Evolutionary conservation across 2,329 filamentous ascomycete species (phyloP).

Genomic region (Beauveria varroae): DNA sequence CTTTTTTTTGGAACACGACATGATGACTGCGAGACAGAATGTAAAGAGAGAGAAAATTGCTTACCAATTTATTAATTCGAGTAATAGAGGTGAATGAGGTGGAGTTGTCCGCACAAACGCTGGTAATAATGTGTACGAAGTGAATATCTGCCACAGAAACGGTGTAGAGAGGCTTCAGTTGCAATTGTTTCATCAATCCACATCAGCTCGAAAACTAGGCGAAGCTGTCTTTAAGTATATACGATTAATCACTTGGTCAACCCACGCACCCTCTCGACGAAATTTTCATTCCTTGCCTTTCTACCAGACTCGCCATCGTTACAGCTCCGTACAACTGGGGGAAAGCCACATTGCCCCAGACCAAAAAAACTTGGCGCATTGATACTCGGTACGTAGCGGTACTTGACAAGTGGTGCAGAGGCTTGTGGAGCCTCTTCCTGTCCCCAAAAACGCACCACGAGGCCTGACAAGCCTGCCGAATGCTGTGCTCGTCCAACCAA

Average conservation of each 20-base stretch:
- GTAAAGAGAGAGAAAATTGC: neutral
- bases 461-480: too few species aligned
- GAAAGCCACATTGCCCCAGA: constrained; percentile 7
- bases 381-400: constrained; percentile 6
- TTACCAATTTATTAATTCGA: neutral
- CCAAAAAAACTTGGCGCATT: neutral
- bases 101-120: neutral
- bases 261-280: neutral
- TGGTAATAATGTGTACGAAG: neutral
- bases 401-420: constrained; percentile 2
- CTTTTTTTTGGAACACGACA: neutral
- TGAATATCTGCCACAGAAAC: neutral
- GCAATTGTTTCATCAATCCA: neutral
- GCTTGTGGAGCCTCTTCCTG: neutral
- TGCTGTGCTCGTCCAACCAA: too few species aligned
- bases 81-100: neutral
- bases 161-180: neutral
- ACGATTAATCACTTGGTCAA: neutral
- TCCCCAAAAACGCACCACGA: too few species aligned
- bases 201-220: neutral
- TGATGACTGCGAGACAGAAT: neutral
- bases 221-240: constrained; percentile 2
- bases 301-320: neutral
- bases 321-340: neutral
- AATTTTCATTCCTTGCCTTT: neutral